phyloP scores from a whole-genome alignment of 1,284 basidiomycete genomes.

The Volvariella volvacea region DNA sequence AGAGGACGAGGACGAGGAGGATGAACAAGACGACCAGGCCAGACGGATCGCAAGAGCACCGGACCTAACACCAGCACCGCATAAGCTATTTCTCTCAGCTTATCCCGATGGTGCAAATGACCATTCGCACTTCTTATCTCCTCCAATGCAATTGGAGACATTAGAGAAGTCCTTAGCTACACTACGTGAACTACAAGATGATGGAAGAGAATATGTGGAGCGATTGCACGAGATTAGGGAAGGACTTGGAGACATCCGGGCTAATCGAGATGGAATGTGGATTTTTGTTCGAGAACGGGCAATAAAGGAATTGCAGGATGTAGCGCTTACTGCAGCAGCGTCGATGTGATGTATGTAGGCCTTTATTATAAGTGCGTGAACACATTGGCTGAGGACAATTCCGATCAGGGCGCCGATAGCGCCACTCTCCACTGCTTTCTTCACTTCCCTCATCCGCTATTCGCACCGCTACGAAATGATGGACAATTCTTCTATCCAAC shows the following conservation, averaged over 20 bases:
- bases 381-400: conserved; percentile 23
- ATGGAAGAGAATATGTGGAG: conserved; percentile 75
- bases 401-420: conserved; percentile 10
- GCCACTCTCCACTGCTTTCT: too few species aligned
- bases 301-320: conserved; percentile 64
- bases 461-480: too few species aligned
- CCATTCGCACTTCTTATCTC: conserved; percentile 53
- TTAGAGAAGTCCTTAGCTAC: conserved; percentile 66
- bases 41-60: conserved; percentile 52
- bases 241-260: conserved; percentile 60
- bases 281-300: conserved; percentile 64
- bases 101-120: conserved; percentile 42
- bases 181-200: conserved; percentile 72
- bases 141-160: conserved; percentile 57
- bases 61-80: conserved; percentile 53
- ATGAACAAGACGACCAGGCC: conserved; percentile 42
- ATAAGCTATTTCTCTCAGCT: conserved; percentile 59
- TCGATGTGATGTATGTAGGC: background rate
- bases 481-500: too few species aligned
- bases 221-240: conserved; percentile 75
- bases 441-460: too few species aligned
- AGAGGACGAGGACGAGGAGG: conserved; percentile 56
- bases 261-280: conserved; percentile 68
- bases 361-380: conserved; percentile 17
- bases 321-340: conserved; percentile 36